A percentile compares a stretch with the other conserved stretches of the same genome.
These are phyloP conservation scores for Cadophora malorum DNA, from an alignment of 2,329 filamentous ascomycete species.

Conservation along the genomic window DNA sequence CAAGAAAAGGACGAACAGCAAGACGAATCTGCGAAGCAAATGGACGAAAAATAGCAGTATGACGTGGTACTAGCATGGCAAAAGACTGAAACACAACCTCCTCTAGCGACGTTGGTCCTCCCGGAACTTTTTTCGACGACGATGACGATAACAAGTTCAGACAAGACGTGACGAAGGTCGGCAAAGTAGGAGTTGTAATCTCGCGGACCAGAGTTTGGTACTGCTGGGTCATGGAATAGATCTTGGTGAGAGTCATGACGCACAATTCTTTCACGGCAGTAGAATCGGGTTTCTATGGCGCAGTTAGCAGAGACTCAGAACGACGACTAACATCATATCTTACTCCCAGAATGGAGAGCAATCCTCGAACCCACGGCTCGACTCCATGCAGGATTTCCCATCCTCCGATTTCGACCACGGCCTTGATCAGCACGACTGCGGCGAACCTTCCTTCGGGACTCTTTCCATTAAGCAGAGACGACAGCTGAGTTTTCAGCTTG, in stretches of 20 bases:
- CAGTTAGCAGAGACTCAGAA: constrained; percentile 26
- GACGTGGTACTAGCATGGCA: constrained; percentile 74
- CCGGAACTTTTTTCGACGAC: constrained; percentile 48
- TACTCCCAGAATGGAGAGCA: constrained; percentile 77
- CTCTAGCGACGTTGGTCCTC: constrained; percentile 57
- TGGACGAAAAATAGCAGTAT: constrained; percentile 83
- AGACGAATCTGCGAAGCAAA: constrained; percentile 72
- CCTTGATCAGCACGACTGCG: constrained; percentile 80
- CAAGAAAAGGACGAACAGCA: constrained; percentile 65
- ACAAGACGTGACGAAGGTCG: constrained; percentile 75
- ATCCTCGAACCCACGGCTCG: constrained; percentile 77
- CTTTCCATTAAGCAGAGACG: constrained; percentile 78
- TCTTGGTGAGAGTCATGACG: constrained; percentile 78
- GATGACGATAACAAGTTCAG: constrained; percentile 65
- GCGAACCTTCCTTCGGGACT: constrained; percentile 77
- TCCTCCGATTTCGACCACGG: constrained; percentile 80
- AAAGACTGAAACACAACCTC: constrained; percentile 77
- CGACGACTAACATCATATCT: constrained; percentile 16
- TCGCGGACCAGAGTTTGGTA: constrained; percentile 86
- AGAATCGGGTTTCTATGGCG: constrained; percentile 74
- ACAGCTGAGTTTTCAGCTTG: constrained; percentile 80
- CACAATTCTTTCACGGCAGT: constrained; percentile 76
- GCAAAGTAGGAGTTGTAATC: constrained; percentile 83
- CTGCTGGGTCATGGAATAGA: constrained; percentile 82
- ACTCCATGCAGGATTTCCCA: constrained; percentile 79